Evolutionary conservation across 306 rosid genomes (phyloP).

Genomic region (Cucumis melo): DNA sequence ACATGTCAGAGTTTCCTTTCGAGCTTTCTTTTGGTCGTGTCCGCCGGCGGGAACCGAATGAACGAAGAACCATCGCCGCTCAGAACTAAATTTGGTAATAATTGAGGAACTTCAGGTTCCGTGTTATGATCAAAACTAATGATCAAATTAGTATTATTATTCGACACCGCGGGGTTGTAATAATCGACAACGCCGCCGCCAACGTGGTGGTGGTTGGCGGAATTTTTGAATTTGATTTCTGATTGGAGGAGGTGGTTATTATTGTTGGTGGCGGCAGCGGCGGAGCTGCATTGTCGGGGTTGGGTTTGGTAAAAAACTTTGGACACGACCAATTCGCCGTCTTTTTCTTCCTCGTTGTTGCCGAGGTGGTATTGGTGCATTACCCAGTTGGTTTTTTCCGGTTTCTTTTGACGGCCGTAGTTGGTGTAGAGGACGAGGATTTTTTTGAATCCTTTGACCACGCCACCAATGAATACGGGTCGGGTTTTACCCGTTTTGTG

Average conservation of each 20-base stretch:
- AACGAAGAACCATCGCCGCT: background rate
- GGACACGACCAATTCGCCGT: conserved; percentile 8
- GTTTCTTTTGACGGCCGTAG: conserved; percentile 7
- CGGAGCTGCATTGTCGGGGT: conserved; percentile 5
- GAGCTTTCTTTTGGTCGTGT: background rate
- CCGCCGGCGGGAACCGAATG: background rate
- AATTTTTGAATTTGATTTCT: background rate
- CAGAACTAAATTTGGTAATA: background rate
- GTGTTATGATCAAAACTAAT: background rate
- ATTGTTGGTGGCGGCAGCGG: background rate
- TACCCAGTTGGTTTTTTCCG: conserved; percentile 10
- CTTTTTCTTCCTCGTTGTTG: conserved; percentile 9
- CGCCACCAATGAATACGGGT: background rate
- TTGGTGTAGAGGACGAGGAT: conserved; percentile 6
- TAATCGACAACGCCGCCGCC: background rate
- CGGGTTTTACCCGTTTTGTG: conserved; percentile 9
- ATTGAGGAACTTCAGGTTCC: background rate
- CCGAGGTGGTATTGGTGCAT: conserved; percentile 12
- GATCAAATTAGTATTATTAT: background rate
- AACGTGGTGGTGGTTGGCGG: background rate
- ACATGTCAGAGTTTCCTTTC: background rate
- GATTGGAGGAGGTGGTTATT: background rate
- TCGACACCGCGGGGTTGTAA: background rate
- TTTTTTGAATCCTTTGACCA: conserved; percentile 11
- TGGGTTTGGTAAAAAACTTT: conserved; percentile 9